Conservation (phyloP, 2,329 filamentous ascomycete genomes). For the Coleophoma cylindrospora region DNA sequence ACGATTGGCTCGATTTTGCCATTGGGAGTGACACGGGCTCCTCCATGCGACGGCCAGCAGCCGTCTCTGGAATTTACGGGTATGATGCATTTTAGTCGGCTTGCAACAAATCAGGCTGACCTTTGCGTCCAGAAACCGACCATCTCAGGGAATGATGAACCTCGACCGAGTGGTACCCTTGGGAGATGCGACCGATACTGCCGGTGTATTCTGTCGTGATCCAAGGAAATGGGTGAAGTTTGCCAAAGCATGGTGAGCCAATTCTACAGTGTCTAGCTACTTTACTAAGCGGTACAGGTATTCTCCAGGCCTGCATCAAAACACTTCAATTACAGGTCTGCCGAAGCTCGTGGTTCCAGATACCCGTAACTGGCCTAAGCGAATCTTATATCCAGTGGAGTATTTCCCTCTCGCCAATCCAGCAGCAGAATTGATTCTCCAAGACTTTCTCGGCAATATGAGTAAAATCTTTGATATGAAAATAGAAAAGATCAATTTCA, state of each 20-base stretch:
- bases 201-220: conserved; percentile 33
- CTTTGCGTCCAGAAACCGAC: conserved; percentile 19
- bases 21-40: conserved; percentile 34
- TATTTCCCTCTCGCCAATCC: conserved; percentile 35
- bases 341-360: conserved; percentile 29
- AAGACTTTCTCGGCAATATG: conserved; percentile 30
- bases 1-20: conserved; percentile 40
- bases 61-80: not conserved
- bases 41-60: not conserved
- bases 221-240: conserved; percentile 6
- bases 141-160: conserved; percentile 33
- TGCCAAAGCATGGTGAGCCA: not conserved
- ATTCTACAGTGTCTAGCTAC: not conserved
- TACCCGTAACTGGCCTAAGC: conserved; percentile 29
- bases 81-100: not conserved
- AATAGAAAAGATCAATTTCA: conserved; percentile 31
- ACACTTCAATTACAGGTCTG: conserved; percentile 30
- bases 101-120: not conserved
- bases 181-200: conserved; percentile 35
- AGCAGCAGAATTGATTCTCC: conserved; percentile 31
- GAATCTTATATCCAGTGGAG: conserved; percentile 33
- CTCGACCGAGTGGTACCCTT: conserved; percentile 39
- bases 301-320: conserved; percentile 26
- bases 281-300: conserved; percentile 26
- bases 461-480: conserved; percentile 30